Evolutionary conservation across 1,284 basidiomycete genomes (phyloP).

Genomic region (Cryptococcus maquisensis): DNA sequence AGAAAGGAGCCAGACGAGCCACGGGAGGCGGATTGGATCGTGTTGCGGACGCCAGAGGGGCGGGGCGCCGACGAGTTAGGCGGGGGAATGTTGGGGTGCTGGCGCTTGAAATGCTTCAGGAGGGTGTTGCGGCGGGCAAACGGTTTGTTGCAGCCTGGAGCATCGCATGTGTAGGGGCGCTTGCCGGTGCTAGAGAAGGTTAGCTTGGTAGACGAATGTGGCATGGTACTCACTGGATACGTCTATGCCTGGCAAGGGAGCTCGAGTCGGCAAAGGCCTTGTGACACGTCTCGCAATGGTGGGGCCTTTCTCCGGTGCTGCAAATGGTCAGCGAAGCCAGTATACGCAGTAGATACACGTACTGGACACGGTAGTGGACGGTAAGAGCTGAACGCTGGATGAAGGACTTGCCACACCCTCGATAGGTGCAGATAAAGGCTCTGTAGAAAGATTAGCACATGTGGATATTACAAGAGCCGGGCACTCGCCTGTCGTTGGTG

Average conservation of each 20-base stretch:
- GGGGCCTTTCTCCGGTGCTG: constrained; percentile 57
- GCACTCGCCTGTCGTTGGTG: constrained; percentile 45
- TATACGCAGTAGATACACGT: constrained; percentile 14
- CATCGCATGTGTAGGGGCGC: constrained; percentile 40
- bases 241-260: constrained; percentile 56
- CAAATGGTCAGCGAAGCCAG: constrained; percentile 15
- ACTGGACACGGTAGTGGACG: constrained; percentile 51
- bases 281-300: constrained; percentile 53
- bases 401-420: constrained; percentile 46
- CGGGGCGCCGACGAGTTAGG: constrained; percentile 21
- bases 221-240: constrained; percentile 51
- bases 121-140: constrained; percentile 45
- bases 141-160: constrained; percentile 28
- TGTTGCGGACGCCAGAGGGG: not conserved
- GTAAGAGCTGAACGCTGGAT: constrained; percentile 49
- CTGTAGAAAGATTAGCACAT: constrained; percentile 17
- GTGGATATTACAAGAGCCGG: not conserved
- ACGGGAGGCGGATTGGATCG: no score
- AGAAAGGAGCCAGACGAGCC: constrained; percentile 12
- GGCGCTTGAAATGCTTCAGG: constrained; percentile 39
- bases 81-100: constrained; percentile 38
- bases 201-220: not conserved
- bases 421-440: constrained; percentile 44
- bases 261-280: constrained; percentile 57
- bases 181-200: constrained; percentile 31